Evolutionary conservation across 1,284 basidiomycete species (phyloP).

Genomic region (Leccinum pallidistipes): DNA sequence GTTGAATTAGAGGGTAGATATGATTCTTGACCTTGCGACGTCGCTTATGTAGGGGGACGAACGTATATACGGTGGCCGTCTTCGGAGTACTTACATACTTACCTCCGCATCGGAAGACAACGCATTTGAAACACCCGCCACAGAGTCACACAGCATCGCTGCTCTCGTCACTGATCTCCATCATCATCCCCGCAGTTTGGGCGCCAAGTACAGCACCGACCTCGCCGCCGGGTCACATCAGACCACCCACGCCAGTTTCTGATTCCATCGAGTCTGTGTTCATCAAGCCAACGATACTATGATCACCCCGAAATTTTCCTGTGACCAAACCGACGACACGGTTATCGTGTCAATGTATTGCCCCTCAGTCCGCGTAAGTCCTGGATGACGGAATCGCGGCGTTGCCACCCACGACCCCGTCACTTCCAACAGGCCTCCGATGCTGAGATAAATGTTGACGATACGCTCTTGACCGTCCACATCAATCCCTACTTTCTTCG

Average conservation of each 20-base stretch:
- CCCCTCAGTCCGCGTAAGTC: constrained; percentile 73
- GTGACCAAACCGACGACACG: constrained; percentile 61
- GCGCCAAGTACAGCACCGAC: constrained; percentile 1
- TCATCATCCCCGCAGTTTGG: constrained; percentile 4
- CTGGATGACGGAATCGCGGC: constrained; percentile 6
- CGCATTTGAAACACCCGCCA: background rate
- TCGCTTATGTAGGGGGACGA: constrained; percentile 11
- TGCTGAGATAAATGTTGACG: constrained; percentile 74
- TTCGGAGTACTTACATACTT: no score
- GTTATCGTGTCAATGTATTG: constrained; percentile 69
- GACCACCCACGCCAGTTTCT: background rate
- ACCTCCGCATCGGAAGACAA: no score
- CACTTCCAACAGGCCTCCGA: constrained; percentile 60
- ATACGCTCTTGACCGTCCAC: constrained; percentile 67
- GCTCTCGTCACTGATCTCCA: background rate
- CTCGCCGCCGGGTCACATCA: background rate
- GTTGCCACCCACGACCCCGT: constrained; percentile 20
- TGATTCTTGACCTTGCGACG: background rate
- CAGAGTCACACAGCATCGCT: background rate
- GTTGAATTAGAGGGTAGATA: background rate
- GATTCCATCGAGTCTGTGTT: background rate
- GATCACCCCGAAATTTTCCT: constrained; percentile 81
- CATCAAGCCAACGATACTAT: constrained; percentile 37
- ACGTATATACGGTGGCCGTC: background rate
- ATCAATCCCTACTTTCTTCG: constrained; percentile 82